Conservation (phyloP, 1,284 basidiomycete genomes). For the Irpex rosettiformis region DNA sequence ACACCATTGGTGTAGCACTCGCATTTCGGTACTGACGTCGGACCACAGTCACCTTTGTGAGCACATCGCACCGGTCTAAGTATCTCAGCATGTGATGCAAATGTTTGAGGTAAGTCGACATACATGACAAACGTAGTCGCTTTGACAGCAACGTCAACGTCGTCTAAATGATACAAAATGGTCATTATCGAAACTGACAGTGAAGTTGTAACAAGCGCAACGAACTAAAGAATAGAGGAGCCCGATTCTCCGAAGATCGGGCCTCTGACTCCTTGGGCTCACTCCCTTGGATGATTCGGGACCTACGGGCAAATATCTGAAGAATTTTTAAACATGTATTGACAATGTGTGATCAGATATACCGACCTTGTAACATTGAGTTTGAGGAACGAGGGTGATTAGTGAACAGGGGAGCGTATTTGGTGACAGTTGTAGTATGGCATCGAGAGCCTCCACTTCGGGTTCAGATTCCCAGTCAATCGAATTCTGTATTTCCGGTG, state of each 20-base stretch:
- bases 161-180: too few species aligned
- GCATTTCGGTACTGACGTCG: not conserved
- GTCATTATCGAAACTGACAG: too few species aligned
- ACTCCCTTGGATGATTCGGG: not conserved
- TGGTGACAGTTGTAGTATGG: not conserved
- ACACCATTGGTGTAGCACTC: not conserved
- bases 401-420: not conserved
- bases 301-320: constrained; percentile 1
- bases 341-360: too few species aligned
- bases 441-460: not conserved
- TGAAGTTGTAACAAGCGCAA: too few species aligned
- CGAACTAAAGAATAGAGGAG: too few species aligned
- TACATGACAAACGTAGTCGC: not conserved
- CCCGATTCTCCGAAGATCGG: too few species aligned
- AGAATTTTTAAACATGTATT: too few species aligned
- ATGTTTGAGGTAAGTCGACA: not conserved
- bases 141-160: not conserved
- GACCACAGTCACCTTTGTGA: not conserved
- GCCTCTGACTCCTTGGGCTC: not conserved
- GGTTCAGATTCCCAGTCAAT: not conserved
- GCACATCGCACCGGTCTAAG: not conserved
- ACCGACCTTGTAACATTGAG: not conserved
- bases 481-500: not conserved
- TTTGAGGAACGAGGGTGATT: not conserved
- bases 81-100: not conserved